Evolutionary conservation across 257 asterid genomes (phyloP).

Genomic region (Jacaranda copaia): DNA sequence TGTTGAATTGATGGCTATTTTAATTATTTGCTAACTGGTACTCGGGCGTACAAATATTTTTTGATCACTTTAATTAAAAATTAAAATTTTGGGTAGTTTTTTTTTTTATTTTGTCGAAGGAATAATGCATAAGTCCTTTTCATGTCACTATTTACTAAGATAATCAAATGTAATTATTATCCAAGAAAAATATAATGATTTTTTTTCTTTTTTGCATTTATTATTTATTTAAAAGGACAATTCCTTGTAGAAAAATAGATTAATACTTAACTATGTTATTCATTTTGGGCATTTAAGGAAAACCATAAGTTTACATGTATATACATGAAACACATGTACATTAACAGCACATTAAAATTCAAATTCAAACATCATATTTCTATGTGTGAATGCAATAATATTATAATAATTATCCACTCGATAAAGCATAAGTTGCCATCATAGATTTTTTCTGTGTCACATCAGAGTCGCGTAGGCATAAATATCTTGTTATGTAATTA

Average conservation of each 20-base stretch:
- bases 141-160: background rate
- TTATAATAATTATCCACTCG: too few relatives aligned
- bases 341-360: too few relatives aligned
- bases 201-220: background rate
- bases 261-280: background rate
- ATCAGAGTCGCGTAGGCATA: background rate
- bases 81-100: background rate
- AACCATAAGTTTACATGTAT: background rate
- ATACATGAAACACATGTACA: too few relatives aligned
- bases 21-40: too few relatives aligned
- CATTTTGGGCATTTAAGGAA: background rate
- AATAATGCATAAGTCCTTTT: background rate
- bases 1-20: too few relatives aligned
- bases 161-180: background rate
- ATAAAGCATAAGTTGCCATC: background rate
- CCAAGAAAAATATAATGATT: background rate
- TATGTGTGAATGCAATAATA: too few relatives aligned
- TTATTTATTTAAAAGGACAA: background rate
- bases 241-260: background rate
- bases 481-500: conserved; percentile 4
- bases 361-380: too few relatives aligned
- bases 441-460: background rate
- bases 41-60: too few relatives aligned
- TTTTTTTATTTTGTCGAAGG: background rate
- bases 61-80: too few relatives aligned